Evolutionary conservation across 2,329 filamentous ascomycete genomes (phyloP), one percentile per base, ranked within the genome.

Genomic region (Penicillium sp.): DNA sequence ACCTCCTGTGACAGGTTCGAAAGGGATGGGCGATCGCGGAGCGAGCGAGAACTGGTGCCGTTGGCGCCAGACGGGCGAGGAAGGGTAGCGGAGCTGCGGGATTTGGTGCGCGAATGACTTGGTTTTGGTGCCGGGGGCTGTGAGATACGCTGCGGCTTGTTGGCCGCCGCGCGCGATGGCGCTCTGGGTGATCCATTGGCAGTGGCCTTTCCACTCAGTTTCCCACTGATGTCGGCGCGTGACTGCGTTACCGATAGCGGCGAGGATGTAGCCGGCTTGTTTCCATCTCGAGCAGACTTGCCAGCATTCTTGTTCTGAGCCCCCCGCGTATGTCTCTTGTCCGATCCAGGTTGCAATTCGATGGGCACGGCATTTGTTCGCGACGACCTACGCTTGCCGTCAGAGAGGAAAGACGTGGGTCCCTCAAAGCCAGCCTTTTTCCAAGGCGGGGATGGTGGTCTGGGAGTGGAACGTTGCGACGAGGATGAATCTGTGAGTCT

Each of bases 381-480:
- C 43, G 79, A 77, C 39, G 81, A 84, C 66, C 79, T 81, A 52
- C 81, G 73, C 57, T 75, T 75, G 34, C 81, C 81, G 64, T 80
- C 75, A 53, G 78, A 75, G 40, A 85, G 79, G 65, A 94, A 90
- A 0, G 87, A 85, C 3, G 91, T 93, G 21, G 93, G 93, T 0
- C 93, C 93, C 26, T 95, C 87, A 35, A 86, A 88, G 52, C 79
- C 79, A 55, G 87, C 79, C 63, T 82, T 87, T 74, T 93, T 97
- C 93, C 93, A 98, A 21, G 93, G 93, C 57, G 93, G 93, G 55
- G 91, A 97, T 35, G 66, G 58, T 40, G 68, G 65, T 41, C 72
- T 67, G n/a, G 71, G 65, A 24, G 66, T 69, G 21, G 66, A 66
- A 45, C 66, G 68, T 51, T 64, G 63, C 49, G 63, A 68, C 21